A percentile compares a stretch with the other conserved stretches of the same genome.
phyloP scores from a whole-genome alignment of 2,329 filamentous ascomycete genomes.

The Emergomyces pasteurianus region DNA sequence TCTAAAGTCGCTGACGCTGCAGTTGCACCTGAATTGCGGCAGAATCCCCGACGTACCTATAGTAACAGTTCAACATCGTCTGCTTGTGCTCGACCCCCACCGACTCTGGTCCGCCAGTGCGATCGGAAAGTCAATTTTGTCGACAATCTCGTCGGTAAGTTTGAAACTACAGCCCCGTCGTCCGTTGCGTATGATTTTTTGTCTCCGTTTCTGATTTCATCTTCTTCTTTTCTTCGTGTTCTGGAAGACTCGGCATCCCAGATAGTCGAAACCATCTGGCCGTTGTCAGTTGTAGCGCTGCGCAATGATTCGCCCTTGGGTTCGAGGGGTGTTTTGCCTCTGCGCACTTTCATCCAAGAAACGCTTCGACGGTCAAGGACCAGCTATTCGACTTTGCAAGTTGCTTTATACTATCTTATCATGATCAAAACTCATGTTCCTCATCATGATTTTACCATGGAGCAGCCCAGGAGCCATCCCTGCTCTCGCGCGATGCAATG shows the following conservation, averaged over 20 bases:
- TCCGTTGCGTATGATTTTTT: constrained; percentile 9
- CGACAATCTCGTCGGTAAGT: constrained; percentile 93
- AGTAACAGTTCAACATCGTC: constrained; percentile 44
- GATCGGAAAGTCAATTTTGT: constrained; percentile 93
- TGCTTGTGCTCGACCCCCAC: constrained; percentile 51
- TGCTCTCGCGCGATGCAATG: constrained; percentile 77
- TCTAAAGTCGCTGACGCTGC: constrained; percentile 22
- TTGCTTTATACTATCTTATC: constrained; percentile 91
- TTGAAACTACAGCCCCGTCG: constrained; percentile 26
- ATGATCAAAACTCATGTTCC: constrained; percentile 86
- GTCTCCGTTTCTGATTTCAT: constrained; percentile 16
- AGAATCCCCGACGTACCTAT: constrained; percentile 42
- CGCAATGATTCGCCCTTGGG: constrained; percentile 54
- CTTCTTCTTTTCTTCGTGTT: constrained; percentile 7
- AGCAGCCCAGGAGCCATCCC: constrained; percentile 63
- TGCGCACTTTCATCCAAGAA: constrained; percentile 95
- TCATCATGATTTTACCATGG: constrained; percentile 70
- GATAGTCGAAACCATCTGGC: constrained; percentile 96
- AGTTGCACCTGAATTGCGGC: constrained; percentile 30
- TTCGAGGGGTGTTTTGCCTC: constrained; percentile 67
- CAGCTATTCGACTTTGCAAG: constrained; percentile 94
- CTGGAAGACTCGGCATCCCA: constrained; percentile 83
- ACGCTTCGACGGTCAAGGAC: constrained; percentile 88
- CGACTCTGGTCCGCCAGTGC: constrained; percentile 69
- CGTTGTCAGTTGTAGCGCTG: constrained; percentile 69